These are phyloP conservation scores for Diplotaxis tenuifolia DNA, from an alignment of 345 rosid species.

Conservation along the genomic window DNA sequence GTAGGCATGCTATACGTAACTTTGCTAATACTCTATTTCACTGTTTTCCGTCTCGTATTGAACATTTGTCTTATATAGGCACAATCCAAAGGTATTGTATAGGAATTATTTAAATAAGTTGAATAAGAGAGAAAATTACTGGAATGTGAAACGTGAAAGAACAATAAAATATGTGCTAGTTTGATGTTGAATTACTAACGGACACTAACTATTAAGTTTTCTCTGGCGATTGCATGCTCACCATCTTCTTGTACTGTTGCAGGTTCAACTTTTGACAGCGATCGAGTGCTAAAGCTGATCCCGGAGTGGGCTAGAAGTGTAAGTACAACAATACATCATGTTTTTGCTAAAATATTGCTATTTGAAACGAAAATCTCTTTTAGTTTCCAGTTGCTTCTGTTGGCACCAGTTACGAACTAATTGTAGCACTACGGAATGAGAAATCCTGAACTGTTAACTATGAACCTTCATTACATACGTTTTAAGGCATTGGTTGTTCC, in stretches of 20 bases:
- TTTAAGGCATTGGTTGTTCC: constrained; percentile 2
- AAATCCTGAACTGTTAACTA: background rate
- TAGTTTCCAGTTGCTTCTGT: background rate
- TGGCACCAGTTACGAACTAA: background rate
- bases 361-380: constrained; percentile 12
- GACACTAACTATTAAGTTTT: constrained; percentile 3
- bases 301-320: constrained; percentile 83
- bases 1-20: constrained; percentile 2
- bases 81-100: constrained; percentile 1
- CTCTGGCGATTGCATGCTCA: constrained; percentile 23
- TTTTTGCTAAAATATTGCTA: constrained; percentile 12
- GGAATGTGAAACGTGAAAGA: constrained; percentile 10
- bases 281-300: constrained; percentile 59
- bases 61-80: constrained; percentile 1
- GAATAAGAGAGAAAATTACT: background rate
- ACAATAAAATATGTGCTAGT: background rate
- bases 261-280: constrained; percentile 59
- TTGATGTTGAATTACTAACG: constrained; percentile 17
- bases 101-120: background rate
- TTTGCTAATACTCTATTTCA: background rate
- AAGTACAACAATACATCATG: constrained; percentile 40
- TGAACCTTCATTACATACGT: background rate
- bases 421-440: background rate
- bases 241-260: constrained; percentile 34
- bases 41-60: background rate